Conservation (phyloP, 257 asterid species). For the Leonotis leonurus region DNA sequence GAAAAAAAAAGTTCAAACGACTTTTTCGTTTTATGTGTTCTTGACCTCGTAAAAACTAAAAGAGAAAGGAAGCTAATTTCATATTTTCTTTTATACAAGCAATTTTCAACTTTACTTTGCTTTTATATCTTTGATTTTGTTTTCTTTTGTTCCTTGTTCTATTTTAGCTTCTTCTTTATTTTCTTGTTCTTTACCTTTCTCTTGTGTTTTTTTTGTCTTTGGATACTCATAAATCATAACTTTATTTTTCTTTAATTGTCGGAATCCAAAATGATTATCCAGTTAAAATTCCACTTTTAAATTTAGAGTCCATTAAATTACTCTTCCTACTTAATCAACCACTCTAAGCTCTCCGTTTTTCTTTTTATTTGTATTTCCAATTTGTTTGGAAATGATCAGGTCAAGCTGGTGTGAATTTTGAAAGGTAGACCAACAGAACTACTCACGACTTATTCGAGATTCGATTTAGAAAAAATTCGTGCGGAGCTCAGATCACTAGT, state of each 20-base stretch:
- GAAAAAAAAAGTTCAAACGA: not conserved
- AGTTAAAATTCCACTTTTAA: not conserved
- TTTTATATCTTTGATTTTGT: conserved; percentile 7
- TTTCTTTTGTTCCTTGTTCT: not conserved
- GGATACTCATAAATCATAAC: not conserved
- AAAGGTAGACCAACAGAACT: too few relatives aligned
- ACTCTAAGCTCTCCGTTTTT: too few relatives aligned
- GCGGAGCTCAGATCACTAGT: too few relatives aligned
- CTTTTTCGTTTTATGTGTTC: conserved; percentile 6
- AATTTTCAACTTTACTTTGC: conserved; percentile 29
- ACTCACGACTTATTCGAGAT: too few relatives aligned
- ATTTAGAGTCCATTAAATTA: not conserved
- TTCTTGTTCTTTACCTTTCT: not conserved
- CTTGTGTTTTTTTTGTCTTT: too few relatives aligned
- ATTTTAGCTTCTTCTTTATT: not conserved
- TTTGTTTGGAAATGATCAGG: too few relatives aligned
- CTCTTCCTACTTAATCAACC: too few relatives aligned
- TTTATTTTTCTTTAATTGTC: not conserved
- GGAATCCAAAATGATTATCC: not conserved
- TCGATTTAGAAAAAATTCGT: too few relatives aligned
- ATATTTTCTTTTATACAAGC: conserved; percentile 16
- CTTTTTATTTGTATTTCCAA: too few relatives aligned
- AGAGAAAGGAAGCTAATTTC: conserved; percentile 33
- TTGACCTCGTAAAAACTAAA: conserved; percentile 26
- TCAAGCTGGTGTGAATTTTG: too few relatives aligned